phyloP scores from a whole-genome alignment of 345 rosid species.

The Bruguiera gymnorhiza region DNA sequence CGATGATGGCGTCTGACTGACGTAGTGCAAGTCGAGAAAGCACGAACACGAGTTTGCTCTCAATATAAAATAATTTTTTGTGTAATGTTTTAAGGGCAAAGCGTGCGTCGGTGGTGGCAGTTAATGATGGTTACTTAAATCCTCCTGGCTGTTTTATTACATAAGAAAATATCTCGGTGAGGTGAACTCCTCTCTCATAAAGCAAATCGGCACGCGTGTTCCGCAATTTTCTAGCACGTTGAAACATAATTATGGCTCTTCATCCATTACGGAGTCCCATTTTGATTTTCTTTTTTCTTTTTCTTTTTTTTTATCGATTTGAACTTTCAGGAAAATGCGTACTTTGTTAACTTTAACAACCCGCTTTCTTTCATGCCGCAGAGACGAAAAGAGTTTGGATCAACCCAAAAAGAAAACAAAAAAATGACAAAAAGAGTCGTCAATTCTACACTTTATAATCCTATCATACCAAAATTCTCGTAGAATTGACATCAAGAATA shows the following conservation, averaged over 20 bases:
- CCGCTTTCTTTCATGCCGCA: no score
- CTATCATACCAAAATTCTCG: no score
- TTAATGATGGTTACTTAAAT: constrained; percentile 31
- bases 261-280: neutral
- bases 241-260: constrained; percentile 3
- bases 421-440: no score
- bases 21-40: constrained; percentile 1
- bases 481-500: no score
- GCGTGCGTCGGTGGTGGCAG: constrained; percentile 39
- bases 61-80: neutral
- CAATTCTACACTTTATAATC: no score
- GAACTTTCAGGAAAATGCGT: no score
- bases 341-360: no score
- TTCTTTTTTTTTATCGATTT: neutral
- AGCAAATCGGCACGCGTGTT: constrained; percentile 19
- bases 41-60: constrained; percentile 4
- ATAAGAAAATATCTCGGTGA: neutral
- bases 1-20: constrained; percentile 23
- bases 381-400: no score
- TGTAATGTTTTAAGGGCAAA: constrained; percentile 18
- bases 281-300: neutral
- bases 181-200: neutral
- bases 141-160: neutral
- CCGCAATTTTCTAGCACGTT: neutral
- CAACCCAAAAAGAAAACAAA: no score